phyloP scores from a whole-genome alignment of 768 basidiomycete genomes.

The Phylloporus arenicola region DNA sequence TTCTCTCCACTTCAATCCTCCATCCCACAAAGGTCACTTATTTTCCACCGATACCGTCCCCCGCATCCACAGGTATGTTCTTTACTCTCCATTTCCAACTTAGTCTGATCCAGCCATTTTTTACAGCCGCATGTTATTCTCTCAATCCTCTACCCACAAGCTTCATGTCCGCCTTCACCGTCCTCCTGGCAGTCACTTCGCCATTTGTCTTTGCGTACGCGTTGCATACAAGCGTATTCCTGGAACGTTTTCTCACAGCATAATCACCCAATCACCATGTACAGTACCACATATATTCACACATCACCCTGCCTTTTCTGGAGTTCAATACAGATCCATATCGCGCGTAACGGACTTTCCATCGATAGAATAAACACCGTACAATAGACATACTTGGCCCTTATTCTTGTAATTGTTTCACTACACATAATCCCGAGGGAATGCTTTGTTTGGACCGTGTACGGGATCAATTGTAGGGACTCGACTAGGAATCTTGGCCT shows the following conservation, averaged over 20 bases:
- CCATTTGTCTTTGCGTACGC: constrained; percentile 17
- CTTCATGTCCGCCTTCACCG: constrained; percentile 11
- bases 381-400: constrained; percentile 10
- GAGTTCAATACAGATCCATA: constrained; percentile 9
- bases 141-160: constrained; percentile 8
- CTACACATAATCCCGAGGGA: constrained; percentile 6
- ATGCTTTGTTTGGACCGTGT: not conserved
- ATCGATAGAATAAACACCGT: constrained; percentile 5
- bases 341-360: constrained; percentile 10
- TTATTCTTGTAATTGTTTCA: constrained; percentile 19
- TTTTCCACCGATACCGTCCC: constrained; percentile 15
- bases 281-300: constrained; percentile 10
- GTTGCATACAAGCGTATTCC: constrained; percentile 6
- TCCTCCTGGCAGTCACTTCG: constrained; percentile 12
- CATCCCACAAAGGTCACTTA: constrained; percentile 27
- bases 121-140: constrained; percentile 9
- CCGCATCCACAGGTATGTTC: constrained; percentile 14
- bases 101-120: constrained; percentile 1
- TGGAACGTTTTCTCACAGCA: constrained; percentile 8
- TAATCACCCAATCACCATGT: constrained; percentile 5
- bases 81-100: not conserved
- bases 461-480: not conserved
- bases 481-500: no score
- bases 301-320: constrained; percentile 5
- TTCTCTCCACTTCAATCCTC: constrained; percentile 18